A percentile compares a stretch with the other conserved stretches of the same genome.
Conservation (phyloP, 306 rosid genomes). For the Sphenostylis stenocarpa region DNA sequence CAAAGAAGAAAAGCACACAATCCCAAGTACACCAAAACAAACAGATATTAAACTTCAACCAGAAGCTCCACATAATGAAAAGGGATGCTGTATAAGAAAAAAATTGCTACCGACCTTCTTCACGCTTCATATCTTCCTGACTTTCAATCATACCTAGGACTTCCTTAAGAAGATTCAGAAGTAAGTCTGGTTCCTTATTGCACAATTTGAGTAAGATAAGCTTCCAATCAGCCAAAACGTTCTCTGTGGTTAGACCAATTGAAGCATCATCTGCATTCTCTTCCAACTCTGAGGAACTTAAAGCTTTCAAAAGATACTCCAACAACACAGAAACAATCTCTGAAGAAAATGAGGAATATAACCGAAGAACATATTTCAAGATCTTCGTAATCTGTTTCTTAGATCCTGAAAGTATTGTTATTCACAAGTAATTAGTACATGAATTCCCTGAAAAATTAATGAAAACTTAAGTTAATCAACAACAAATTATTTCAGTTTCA, state of each 20-base stretch:
- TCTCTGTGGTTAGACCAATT: conserved; percentile 23
- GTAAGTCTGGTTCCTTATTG: conserved; percentile 79
- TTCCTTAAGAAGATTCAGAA: conserved; percentile 64
- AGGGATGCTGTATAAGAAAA: conserved; percentile 5
- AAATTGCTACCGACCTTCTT: conserved; percentile 43
- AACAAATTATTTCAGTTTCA: not conserved
- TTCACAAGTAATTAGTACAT: conserved; percentile 30
- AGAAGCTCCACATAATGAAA: not conserved
- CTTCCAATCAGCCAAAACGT: conserved; percentile 65
- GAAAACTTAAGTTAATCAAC: not conserved
- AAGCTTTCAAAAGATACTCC: conserved; percentile 60
- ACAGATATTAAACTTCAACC: not conserved
- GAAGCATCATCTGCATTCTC: conserved; percentile 44
- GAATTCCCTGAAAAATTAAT: conserved; percentile 14
- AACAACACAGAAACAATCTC: conserved; percentile 72
- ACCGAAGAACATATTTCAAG: conserved; percentile 58
- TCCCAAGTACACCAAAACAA: conserved; percentile 15
- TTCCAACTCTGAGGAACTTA: conserved; percentile 45
- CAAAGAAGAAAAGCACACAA: not conserved
- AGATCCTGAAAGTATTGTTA: conserved; percentile 51
- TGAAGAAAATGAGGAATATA: conserved; percentile 74
- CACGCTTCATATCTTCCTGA: conserved; percentile 44
- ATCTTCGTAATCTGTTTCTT: conserved; percentile 57
- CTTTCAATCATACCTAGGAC: conserved; percentile 69
- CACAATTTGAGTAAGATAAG: conserved; percentile 52